These are phyloP conservation scores for Erythrobasidium yunnanense DNA, from an alignment of 768 basidiomycete genomes.

Conservation along the genomic window DNA sequence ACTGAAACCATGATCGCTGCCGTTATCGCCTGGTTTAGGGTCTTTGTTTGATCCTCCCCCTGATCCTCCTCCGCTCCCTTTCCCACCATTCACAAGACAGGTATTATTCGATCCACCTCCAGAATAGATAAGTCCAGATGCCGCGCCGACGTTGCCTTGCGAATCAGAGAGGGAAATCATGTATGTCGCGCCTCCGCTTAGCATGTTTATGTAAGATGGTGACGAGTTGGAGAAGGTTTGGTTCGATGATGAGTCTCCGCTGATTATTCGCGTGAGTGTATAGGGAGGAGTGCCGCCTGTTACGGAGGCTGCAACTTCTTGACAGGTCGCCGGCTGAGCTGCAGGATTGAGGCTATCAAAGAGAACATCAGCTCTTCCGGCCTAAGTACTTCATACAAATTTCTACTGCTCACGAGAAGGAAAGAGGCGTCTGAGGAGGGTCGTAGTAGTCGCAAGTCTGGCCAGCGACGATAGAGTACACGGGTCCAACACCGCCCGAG, in stretches of 20 bases:
- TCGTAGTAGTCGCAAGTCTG: background rate
- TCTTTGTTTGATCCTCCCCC: too few species aligned
- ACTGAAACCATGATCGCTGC: background rate
- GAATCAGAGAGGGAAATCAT: slow-evolving; percentile 20
- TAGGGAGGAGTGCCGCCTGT: slow-evolving; percentile 20
- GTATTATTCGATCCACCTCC: slow-evolving; percentile 22
- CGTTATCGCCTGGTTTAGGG: too few species aligned
- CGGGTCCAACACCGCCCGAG: slow-evolving; percentile 11
- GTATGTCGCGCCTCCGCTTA: slow-evolving; percentile 14
- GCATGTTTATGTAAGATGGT: background rate
- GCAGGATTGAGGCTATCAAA: background rate
- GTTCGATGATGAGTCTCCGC: slow-evolving; percentile 1
- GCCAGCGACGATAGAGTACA: slow-evolving; percentile 3
- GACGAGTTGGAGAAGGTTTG: slow-evolving; percentile 12
- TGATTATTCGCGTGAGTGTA: background rate
- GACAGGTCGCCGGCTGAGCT: slow-evolving; percentile 18
- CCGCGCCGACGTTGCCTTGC: background rate
- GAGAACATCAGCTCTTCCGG: background rate
- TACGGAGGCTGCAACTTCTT: background rate
- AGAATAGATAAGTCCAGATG: slow-evolving; percentile 16
- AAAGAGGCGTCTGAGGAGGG: background rate
- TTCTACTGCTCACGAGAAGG: slow-evolving; percentile 2
- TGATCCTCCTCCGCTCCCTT: slow-evolving; percentile 8
- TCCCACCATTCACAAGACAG: slow-evolving; percentile 1
- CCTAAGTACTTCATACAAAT: too few species aligned